Evolutionary conservation across 345 rosid species (phyloP).

Genomic region (Eutrema yunnanense): DNA sequence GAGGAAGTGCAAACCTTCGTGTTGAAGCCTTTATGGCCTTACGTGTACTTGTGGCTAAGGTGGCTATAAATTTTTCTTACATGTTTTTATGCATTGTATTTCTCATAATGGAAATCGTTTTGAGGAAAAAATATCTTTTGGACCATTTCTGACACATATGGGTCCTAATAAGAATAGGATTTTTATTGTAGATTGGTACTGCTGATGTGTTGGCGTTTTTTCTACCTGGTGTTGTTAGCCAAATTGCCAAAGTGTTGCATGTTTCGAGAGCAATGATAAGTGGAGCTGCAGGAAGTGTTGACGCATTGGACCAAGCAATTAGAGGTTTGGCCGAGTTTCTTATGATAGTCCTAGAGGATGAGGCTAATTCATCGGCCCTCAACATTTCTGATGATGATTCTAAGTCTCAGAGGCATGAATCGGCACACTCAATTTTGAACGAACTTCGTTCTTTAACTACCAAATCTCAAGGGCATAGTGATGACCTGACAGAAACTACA

Average conservation of each 20-base stretch:
- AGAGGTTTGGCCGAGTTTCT: constrained; percentile 89
- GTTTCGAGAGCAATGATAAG: constrained; percentile 69
- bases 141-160: background rate
- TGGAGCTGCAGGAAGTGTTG: constrained; percentile 91
- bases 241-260: constrained; percentile 72
- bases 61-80: constrained; percentile 20
- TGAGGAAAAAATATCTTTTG: background rate
- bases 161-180: background rate
- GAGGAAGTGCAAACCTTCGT: constrained; percentile 73
- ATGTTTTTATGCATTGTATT: background rate
- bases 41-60: constrained; percentile 85
- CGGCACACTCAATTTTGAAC: constrained; percentile 46
- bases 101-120: background rate
- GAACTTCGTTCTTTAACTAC: constrained; percentile 60
- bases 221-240: constrained; percentile 92
- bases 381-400: constrained; percentile 24
- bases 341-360: constrained; percentile 78
- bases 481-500: constrained; percentile 30
- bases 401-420: constrained; percentile 33
- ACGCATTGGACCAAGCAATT: constrained; percentile 74
- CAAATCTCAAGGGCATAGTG: constrained; percentile 35
- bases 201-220: constrained; percentile 92
- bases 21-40: constrained; percentile 72
- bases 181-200: constrained; percentile 61
- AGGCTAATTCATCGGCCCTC: constrained; percentile 46